These are phyloP conservation scores for Plasmodium cynomolgi DNA, from an alignment of 169 alveolate species.

Conservation along the genomic window DNA sequence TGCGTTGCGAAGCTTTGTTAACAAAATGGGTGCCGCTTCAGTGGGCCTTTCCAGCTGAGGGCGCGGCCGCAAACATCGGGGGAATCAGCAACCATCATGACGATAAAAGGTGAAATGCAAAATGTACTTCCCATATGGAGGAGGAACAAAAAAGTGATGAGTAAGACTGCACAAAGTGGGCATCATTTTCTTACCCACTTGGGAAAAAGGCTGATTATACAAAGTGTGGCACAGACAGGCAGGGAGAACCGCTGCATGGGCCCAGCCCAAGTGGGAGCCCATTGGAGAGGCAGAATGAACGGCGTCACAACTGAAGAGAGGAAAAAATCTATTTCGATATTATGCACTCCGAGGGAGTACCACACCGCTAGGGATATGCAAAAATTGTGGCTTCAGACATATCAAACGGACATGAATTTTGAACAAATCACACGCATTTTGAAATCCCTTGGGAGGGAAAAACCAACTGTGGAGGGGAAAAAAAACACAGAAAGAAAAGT, in stretches of 20 bases:
- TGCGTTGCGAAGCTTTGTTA: neutral
- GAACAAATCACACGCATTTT: conserved; percentile 29
- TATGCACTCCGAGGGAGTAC: neutral
- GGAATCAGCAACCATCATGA: neutral
- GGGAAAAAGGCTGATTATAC: neutral
- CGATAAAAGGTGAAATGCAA: neutral
- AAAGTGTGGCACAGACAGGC: neutral
- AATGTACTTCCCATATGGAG: neutral
- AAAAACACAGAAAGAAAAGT: conserved; percentile 51
- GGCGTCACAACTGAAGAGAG: neutral
- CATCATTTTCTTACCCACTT: neutral
- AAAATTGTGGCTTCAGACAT: neutral
- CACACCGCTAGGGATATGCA: neutral
- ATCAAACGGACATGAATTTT: neutral
- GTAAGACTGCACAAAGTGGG: neutral
- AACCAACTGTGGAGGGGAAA: neutral
- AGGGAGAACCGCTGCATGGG: neutral
- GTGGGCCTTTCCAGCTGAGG: neutral
- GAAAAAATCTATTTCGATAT: neutral
- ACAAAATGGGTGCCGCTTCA: neutral
- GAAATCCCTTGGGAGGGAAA: conserved; percentile 12
- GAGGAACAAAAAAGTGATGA: neutral
- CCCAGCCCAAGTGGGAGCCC: neutral
- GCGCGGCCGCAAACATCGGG: neutral
- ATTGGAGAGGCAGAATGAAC: neutral